phyloP scores from a whole-genome alignment of 2,329 filamentous ascomycete species.

The Aureobasidium vineae region DNA sequence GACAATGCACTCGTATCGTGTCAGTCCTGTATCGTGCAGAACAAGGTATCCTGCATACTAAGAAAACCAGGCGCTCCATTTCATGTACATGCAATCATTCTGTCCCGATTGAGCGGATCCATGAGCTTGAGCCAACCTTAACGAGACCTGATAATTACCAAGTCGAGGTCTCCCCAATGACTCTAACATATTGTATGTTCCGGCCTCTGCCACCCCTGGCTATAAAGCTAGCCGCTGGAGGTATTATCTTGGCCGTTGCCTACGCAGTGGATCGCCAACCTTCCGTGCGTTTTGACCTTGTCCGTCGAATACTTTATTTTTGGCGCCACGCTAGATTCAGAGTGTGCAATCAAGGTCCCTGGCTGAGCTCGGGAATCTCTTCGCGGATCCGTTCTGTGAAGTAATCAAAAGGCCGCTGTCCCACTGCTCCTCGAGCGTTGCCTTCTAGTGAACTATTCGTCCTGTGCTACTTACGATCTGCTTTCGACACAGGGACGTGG shows the following conservation, averaged over 20 bases:
- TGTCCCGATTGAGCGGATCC: conserved; percentile 5
- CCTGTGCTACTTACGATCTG: background rate
- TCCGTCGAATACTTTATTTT: conserved; percentile 26
- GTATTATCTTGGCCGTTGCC: conserved; percentile 18
- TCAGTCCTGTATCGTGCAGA: conserved; percentile 1
- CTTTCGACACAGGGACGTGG: background rate
- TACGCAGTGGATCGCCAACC: conserved; percentile 8
- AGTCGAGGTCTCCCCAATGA: background rate
- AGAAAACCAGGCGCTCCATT: background rate
- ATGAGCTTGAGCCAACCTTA: conserved; percentile 16
- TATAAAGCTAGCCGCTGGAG: conserved; percentile 16
- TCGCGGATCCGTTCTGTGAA: conserved; percentile 1
- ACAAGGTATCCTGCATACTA: background rate
- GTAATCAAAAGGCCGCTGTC: conserved; percentile 24
- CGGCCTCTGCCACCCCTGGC: conserved; percentile 16
- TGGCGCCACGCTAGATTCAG: conserved; percentile 24
- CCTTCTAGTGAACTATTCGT: background rate
- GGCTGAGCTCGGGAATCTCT: conserved; percentile 8
- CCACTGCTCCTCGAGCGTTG: conserved; percentile 4
- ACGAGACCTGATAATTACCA: conserved; percentile 8
- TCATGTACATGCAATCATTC: background rate
- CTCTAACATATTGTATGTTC: conserved; percentile 1
- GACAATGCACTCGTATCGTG: conserved; percentile 13
- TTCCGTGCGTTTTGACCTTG: conserved; percentile 19
- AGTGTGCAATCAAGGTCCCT: conserved; percentile 10